Base-by-base conservation (phyloP, 257 asterid genomes). In the Petunia axillaris region DNA sequence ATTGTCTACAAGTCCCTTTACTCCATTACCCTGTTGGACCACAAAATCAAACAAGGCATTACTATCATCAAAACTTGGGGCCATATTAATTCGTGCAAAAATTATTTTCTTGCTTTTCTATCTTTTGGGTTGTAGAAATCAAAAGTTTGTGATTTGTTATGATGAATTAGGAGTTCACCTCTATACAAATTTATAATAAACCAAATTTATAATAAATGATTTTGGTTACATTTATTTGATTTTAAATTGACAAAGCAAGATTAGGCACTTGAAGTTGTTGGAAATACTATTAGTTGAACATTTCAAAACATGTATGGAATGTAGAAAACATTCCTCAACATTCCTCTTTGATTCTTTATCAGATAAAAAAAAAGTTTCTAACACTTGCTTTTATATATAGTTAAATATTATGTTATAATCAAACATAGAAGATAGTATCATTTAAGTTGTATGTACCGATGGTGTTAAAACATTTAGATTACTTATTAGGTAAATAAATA, bases 1-100 rank as follows among this genome's bases (percentile, higher is more conserved):
- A 38, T 82, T 80, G 74, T 85, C 86, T 4, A 81, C 83, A 7
- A 85, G 77, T 6, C 88, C 88, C 41, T 85, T 85, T 37, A 85
- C 85, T 6, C 88, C 88, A 52, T 85, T 70, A 58, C 88, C 88
- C 37, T 85, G 40, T 77, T 44, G 63, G 54, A 85, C 84, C 2
- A 85, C 81, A 83, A 85, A 85, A 48, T 85, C 85, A 37, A 46
- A 83, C 81, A 85, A 64, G 43, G 81, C 75, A 40, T 64, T 66
- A 39, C 63, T 70, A 43, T 77, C 79, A 50, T 64, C 70, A 43
- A 80, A 77, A 78, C 63, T 65, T n/a, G 81, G 80, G 55, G 83
- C 79, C 88, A 83, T 85, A 62, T 70, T 58, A 25, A 10, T 62
- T 44, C 58, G 13, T 43, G 58, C 25, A 25, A 15, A 59, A 59